These are phyloP conservation scores for Myrmaecium sp. DNA, from an alignment of 2,329 filamentous ascomycete genomes.

Conservation along the genomic window DNA sequence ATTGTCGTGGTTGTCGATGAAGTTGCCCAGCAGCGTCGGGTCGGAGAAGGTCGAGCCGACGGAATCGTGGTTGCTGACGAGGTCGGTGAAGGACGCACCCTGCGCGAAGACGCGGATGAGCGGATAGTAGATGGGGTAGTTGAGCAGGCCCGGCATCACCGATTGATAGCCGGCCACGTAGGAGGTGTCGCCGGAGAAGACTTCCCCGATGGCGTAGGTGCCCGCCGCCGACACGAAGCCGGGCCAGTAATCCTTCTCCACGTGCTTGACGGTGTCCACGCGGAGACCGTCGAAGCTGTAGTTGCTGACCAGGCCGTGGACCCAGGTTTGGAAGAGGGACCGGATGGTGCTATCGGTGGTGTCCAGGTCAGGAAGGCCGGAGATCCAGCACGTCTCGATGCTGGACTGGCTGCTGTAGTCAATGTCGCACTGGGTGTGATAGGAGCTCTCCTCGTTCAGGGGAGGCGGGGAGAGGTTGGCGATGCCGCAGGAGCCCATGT, in stretches of 20 bases:
- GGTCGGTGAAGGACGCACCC: constrained; percentile 12
- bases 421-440: constrained; percentile 12
- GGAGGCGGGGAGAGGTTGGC: constrained; percentile 13
- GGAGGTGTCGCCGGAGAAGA: constrained; percentile 35
- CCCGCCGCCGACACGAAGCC: constrained; percentile 36
- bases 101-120: constrained; percentile 21
- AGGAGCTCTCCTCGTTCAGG: constrained; percentile 12
- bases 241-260: constrained; percentile 41
- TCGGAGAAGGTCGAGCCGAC: constrained; percentile 16
- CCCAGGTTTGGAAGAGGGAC: constrained; percentile 2
- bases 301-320: background rate
- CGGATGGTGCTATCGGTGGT: constrained; percentile 4
- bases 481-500: constrained; percentile 18
- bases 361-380: constrained; percentile 9
- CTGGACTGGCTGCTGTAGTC: constrained; percentile 16
- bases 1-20: constrained; percentile 24
- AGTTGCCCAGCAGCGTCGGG: constrained; percentile 19
- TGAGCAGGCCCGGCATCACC: constrained; percentile 40
- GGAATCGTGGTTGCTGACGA: constrained; percentile 19
- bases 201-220: constrained; percentile 45
- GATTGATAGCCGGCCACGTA: constrained; percentile 37
- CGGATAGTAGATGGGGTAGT: constrained; percentile 37
- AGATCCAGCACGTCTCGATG: constrained; percentile 15
- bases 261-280: constrained; percentile 46
- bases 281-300: constrained; percentile 35